Conservation (phyloP, 169 alveolate genomes). For the Eimeria mitis region DNA sequence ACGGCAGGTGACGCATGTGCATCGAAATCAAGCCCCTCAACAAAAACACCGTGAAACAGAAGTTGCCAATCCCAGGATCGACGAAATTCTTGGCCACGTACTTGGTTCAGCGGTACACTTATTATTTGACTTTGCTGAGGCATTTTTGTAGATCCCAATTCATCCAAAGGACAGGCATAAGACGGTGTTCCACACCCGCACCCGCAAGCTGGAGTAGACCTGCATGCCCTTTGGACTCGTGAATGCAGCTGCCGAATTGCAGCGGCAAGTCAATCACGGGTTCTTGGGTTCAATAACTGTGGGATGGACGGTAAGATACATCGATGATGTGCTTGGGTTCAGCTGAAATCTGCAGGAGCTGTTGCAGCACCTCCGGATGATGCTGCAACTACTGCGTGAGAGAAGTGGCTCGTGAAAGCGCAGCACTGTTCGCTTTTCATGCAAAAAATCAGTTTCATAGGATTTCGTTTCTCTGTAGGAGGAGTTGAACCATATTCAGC, state of each 20-base stretch:
- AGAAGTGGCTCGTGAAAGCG: constrained; percentile 1
- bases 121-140: not conserved
- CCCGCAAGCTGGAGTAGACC: not conserved
- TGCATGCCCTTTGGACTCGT: not conserved
- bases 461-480: not conserved
- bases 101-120: not conserved
- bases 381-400: not conserved
- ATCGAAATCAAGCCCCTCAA: not conserved
- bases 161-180: not conserved
- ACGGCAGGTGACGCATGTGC: not conserved
- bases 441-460: not conserved
- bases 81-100: not conserved
- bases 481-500: not conserved
- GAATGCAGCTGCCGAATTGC: not conserved
- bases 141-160: not conserved
- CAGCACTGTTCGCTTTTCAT: not conserved
- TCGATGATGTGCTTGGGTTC: not conserved
- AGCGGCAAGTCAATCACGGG: not conserved
- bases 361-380: not conserved
- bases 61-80: not conserved
- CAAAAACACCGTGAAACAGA: not conserved
- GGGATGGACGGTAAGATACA: not conserved
- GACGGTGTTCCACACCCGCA: not conserved
- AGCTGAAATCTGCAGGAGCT: not conserved
- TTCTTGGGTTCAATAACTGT: not conserved